Evolutionary conservation across 2,329 filamentous ascomycete genomes (phyloP).

Genomic region (Purpureocillium takamizusanense): DNA sequence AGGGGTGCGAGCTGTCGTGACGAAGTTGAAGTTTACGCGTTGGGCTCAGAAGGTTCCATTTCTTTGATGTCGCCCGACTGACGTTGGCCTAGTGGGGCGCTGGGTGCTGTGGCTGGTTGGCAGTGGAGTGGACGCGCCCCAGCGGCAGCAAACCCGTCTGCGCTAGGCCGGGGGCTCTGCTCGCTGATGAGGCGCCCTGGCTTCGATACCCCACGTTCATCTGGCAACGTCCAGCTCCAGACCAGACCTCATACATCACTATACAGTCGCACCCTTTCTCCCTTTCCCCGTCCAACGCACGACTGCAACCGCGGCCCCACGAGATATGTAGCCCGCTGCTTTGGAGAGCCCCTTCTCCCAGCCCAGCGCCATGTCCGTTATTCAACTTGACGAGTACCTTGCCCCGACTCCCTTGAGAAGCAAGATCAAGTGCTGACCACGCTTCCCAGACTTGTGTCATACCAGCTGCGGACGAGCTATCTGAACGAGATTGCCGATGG

Average conservation of each 20-base stretch:
- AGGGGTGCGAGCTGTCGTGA: no score
- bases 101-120: no score
- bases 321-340: constrained; percentile 10
- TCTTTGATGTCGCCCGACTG: no score
- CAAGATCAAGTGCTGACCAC: constrained; percentile 9
- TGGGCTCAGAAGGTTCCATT: not conserved
- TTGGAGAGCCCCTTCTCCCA: not conserved
- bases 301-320: not conserved
- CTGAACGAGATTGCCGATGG: constrained; percentile 74
- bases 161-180: no score
- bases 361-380: constrained; percentile 22
- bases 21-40: no score
- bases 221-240: no score
- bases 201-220: no score
- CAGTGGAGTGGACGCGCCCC: no score
- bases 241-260: no score
- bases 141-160: no score
- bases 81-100: not conserved
- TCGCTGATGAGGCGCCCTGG: no score
- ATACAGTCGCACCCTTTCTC: no score
- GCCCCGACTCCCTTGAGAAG: not conserved
- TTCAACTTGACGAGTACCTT: constrained; percentile 28
- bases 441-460: constrained; percentile 60
- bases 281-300: not conserved
- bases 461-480: constrained; percentile 74